Percentiles rank a stretch among this genome's conserved stretches.
Evolutionary conservation across 2,329 filamentous ascomycete species (phyloP).

Genomic region (Diaporthe humulicola): DNA sequence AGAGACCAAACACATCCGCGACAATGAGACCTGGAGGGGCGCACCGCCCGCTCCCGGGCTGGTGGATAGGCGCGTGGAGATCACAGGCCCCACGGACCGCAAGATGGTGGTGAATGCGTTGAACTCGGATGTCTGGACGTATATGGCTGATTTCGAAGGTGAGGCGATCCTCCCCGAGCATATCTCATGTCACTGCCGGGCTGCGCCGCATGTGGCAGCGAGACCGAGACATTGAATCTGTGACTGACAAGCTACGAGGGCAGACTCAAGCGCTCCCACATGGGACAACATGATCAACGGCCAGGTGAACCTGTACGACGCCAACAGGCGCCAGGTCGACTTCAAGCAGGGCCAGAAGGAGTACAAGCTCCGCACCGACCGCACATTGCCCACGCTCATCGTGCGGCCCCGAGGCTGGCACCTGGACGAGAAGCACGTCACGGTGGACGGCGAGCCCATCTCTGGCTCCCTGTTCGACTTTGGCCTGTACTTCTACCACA

Average conservation of each 20-base stretch:
- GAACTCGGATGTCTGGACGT: conserved; percentile 97
- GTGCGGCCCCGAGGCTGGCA: conserved; percentile 97
- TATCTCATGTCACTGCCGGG: background rate
- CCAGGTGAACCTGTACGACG: conserved; percentile 97
- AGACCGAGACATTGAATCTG: background rate
- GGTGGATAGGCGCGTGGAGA: conserved; percentile 94
- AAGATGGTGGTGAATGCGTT: conserved; percentile 99
- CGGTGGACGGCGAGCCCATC: conserved; percentile 93
- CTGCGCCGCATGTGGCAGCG: conserved; percentile 18
- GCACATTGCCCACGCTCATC: conserved; percentile 87
- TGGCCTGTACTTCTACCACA: conserved; percentile 99
- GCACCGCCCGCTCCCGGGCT: conserved; percentile 92
- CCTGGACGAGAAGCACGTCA: conserved; percentile 98
- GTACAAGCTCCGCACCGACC: conserved; percentile 96
- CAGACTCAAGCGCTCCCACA: conserved; percentile 94
- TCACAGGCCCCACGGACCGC: conserved; percentile 95
- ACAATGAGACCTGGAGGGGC: conserved; percentile 93
- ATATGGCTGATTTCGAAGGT: conserved; percentile 99
- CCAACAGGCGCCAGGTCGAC: conserved; percentile 92
- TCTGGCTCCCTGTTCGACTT: conserved; percentile 96
- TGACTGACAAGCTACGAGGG: conserved; percentile 38
- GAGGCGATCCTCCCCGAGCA: conserved; percentile 47
- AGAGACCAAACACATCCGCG: conserved; percentile 94
- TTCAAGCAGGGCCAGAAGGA: conserved; percentile 97
- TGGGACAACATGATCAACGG: conserved; percentile 99